Conservation (phyloP, 441 rosid genomes). For the Euphorbia celastroides region DNA sequence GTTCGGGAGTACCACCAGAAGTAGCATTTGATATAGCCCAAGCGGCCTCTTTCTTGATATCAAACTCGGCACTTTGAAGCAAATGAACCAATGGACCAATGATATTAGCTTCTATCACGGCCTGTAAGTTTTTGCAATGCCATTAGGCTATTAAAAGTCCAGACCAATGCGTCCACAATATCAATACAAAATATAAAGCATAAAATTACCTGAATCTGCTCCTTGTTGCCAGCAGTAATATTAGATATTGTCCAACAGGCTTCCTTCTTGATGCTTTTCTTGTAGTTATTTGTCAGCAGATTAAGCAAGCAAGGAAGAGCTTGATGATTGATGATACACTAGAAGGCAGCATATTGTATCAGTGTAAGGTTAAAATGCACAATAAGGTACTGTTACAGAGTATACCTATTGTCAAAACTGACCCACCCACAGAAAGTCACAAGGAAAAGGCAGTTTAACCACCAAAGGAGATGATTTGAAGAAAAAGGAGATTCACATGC, state of each 20-base stretch:
- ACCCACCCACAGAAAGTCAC: too few species aligned
- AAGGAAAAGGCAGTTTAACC: too few species aligned
- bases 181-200: constrained; percentile 6
- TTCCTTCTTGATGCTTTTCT: constrained; percentile 90
- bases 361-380: neutral
- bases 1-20: constrained; percentile 84
- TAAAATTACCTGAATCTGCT: constrained; percentile 70
- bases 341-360: constrained; percentile 14
- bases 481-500: neutral
- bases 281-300: constrained; percentile 54
- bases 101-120: constrained; percentile 62
- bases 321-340: constrained; percentile 67
- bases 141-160: neutral
- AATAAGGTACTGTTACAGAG: neutral
- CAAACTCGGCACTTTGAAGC: constrained; percentile 86
- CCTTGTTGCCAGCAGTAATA: constrained; percentile 87
- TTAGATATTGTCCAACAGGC: constrained; percentile 97
- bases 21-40: constrained; percentile 89
- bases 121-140: constrained; percentile 31
- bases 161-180: constrained; percentile 7
- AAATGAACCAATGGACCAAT: constrained; percentile 55
- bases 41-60: constrained; percentile 88
- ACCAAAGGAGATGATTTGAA: too few species aligned
- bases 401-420: neutral
- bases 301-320: constrained; percentile 58